These are phyloP conservation scores for Yarrowia divulgata DNA, from an alignment of 805 yeast species.

Conservation along the genomic window DNA sequence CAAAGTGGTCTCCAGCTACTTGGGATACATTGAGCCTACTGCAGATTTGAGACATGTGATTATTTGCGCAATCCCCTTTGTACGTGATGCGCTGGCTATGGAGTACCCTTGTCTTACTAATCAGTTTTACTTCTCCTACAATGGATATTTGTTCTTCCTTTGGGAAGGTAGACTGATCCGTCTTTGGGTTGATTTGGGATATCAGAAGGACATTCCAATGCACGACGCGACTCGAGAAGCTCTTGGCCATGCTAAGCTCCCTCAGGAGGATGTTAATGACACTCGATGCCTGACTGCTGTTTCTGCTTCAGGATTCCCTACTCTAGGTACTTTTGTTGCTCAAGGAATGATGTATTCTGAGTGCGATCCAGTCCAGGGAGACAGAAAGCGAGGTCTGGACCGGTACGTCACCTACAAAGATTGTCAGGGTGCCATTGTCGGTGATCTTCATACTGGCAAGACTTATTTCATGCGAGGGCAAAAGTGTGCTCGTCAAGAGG, in stretches of 20 bases:
- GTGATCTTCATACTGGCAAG: background rate
- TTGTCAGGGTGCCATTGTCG: background rate
- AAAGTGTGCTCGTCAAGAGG: too few species aligned
- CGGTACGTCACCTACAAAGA: background rate
- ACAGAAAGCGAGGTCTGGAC: background rate
- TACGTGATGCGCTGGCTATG: background rate
- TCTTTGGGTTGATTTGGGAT: background rate
- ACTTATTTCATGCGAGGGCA: background rate
- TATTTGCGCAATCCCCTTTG: background rate
- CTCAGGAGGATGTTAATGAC: background rate
- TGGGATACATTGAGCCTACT: conserved; percentile 5
- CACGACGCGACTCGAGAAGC: too few species aligned
- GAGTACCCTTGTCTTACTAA: background rate
- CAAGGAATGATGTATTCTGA: background rate
- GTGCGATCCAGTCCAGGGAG: background rate
- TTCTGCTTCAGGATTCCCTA: background rate
- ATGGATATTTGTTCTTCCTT: background rate
- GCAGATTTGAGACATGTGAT: background rate
- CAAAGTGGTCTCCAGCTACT: background rate
- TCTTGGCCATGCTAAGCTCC: background rate
- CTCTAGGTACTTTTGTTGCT: background rate
- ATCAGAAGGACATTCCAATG: background rate
- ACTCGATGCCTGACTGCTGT: background rate
- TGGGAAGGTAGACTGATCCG: background rate
- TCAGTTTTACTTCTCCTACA: background rate